Percentiles rank a stretch among this genome's conserved stretches.
phyloP scores from a whole-genome alignment of 1,284 basidiomycete genomes.

The Microbotryum scabiosae region DNA sequence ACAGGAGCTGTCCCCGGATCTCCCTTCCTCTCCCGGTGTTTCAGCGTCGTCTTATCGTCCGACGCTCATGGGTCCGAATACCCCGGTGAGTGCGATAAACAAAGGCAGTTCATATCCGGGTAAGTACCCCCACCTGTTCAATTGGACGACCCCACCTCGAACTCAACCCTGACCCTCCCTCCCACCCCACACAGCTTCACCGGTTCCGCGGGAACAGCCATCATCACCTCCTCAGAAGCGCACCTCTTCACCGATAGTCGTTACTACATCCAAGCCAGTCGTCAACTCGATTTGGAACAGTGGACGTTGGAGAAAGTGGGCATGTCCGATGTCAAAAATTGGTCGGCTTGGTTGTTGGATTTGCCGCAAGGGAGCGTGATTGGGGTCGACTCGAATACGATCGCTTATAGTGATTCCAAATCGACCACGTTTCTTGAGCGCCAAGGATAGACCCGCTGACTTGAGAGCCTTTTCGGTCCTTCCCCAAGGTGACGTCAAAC shows the following conservation, averaged over 20 bases:
- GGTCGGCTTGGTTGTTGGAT: constrained; percentile 74
- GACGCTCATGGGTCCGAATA: constrained; percentile 69
- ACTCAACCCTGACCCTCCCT: no score
- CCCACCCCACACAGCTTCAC: constrained; percentile 56
- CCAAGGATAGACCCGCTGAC: background rate
- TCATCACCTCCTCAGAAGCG: constrained; percentile 15
- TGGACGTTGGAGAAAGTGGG: constrained; percentile 93
- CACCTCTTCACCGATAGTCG: constrained; percentile 55
- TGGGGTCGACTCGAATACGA: constrained; percentile 70
- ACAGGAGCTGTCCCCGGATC: no score
- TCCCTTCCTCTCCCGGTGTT: background rate
- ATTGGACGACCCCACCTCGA: background rate
- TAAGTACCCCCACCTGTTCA: background rate
- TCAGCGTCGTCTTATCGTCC: constrained; percentile 40
- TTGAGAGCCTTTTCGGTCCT: background rate
- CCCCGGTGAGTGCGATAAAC: constrained; percentile 69
- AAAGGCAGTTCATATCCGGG: constrained; percentile 70
- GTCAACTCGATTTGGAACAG: constrained; percentile 71
- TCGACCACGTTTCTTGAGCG: no score
- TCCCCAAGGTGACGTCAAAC: constrained; percentile 2
- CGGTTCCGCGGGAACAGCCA: constrained; percentile 68
- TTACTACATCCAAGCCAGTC: constrained; percentile 84
- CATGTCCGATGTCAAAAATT: constrained; percentile 73
- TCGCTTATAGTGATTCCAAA: no score
- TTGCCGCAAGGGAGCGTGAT: constrained; percentile 48